Conservation (phyloP, 2,329 filamentous ascomycete species). For the Cladophialophora exuberans region DNA sequence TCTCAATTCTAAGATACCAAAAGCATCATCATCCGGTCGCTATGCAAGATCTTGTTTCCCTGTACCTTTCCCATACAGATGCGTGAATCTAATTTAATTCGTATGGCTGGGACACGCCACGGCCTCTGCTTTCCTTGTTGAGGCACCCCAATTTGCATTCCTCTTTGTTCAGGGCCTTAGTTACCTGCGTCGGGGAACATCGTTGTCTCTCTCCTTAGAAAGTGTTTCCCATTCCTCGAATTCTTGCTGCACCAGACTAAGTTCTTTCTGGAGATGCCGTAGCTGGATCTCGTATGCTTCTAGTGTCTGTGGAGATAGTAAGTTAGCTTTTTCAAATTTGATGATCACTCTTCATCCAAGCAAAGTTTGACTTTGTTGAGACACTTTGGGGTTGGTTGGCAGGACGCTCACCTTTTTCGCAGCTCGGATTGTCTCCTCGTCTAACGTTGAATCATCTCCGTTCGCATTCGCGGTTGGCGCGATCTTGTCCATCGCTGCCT, state of each 20-base stretch:
- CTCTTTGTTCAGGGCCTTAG: neutral
- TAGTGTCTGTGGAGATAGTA: slow-evolving; percentile 44
- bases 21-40: slow-evolving; percentile 11
- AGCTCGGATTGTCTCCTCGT: slow-evolving; percentile 62
- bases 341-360: neutral
- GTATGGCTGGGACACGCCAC: too few species aligned
- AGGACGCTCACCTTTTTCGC: slow-evolving; percentile 64
- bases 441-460: slow-evolving; percentile 48
- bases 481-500: slow-evolving; percentile 60
- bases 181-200: slow-evolving; percentile 26
- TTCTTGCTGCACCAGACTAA: slow-evolving; percentile 62
- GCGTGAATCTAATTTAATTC: neutral
- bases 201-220: slow-evolving; percentile 25
- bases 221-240: slow-evolving; percentile 58
- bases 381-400: too few species aligned
- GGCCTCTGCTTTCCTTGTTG: neutral
- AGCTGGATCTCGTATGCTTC: slow-evolving; percentile 56
- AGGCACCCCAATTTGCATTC: neutral
- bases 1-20: slow-evolving; percentile 20
- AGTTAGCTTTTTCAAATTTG: neutral
- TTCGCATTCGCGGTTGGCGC: slow-evolving; percentile 44
- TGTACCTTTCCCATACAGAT: neutral
- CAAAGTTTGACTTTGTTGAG: neutral
- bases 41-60: slow-evolving; percentile 23
- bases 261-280: slow-evolving; percentile 63